Conservation (phyloP, 1,284 basidiomycete genomes). For the Sanghuangporus weigelae region DNA sequence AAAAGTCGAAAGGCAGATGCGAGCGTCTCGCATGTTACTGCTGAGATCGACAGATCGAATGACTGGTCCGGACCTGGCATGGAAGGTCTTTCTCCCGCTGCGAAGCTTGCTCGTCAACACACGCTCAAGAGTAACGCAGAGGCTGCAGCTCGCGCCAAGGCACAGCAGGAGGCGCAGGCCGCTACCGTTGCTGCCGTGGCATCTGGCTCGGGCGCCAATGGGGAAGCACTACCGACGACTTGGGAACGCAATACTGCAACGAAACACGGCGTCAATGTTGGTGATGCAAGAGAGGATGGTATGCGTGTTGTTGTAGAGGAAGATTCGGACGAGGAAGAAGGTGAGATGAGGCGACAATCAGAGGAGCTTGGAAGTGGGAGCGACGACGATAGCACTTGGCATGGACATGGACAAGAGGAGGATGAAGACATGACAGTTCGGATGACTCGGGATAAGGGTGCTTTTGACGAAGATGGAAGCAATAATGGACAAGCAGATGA, state of each 20-base stretch:
- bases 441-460: slow-evolving; percentile 38
- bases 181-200: slow-evolving; percentile 35
- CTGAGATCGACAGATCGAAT: slow-evolving; percentile 69
- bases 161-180: slow-evolving; percentile 41
- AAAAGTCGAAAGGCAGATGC: slow-evolving; percentile 70
- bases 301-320: slow-evolving; percentile 63
- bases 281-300: slow-evolving; percentile 48
- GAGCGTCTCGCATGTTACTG: slow-evolving; percentile 79
- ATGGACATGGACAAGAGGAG: slow-evolving; percentile 41
- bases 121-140: slow-evolving; percentile 82
- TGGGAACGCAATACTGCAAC: slow-evolving; percentile 82
- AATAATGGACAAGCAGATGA: slow-evolving; percentile 41
- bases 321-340: slow-evolving; percentile 44
- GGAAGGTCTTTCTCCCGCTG: slow-evolving; percentile 86
- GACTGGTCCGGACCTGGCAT: slow-evolving; percentile 48
- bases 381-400: slow-evolving; percentile 50
- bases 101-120: slow-evolving; percentile 86
- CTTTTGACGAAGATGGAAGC: slow-evolving; percentile 19
- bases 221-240: slow-evolving; percentile 48
- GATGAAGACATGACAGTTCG: slow-evolving; percentile 79
- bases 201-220: slow-evolving; percentile 25
- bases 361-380: slow-evolving; percentile 52
- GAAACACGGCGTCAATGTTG: slow-evolving; percentile 27
- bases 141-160: slow-evolving; percentile 68
- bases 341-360: slow-evolving; percentile 25